Conservation (phyloP, 192 early-diverging fungal species). For the Chytriomyces sp. region DNA sequence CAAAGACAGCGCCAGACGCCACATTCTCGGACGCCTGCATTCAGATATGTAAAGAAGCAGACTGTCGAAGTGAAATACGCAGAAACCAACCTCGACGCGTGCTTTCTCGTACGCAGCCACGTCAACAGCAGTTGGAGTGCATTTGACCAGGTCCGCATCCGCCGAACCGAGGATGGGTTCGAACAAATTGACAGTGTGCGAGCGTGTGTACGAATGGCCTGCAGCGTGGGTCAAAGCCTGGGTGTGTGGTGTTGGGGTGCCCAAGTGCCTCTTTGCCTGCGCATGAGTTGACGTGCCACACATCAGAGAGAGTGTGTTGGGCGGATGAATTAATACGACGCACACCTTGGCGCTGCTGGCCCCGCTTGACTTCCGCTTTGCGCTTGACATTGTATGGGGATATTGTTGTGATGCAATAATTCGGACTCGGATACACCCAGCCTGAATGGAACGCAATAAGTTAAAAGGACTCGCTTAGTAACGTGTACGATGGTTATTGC, state of each 20-base stretch:
- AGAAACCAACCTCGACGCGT: slow-evolving; percentile 16
- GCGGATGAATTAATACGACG: background rate
- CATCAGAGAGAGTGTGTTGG: background rate
- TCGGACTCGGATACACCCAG: no score
- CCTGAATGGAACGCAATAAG: no score
- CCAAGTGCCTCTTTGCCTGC: background rate
- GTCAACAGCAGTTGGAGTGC: slow-evolving; percentile 26
- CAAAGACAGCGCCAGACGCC: background rate
- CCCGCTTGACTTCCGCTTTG: background rate
- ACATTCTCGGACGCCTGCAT: background rate
- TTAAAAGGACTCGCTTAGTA: no score
- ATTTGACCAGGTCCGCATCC: slow-evolving; percentile 35
- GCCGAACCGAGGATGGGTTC: slow-evolving; percentile 2
- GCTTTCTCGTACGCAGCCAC: slow-evolving; percentile 29
- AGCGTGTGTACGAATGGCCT: background rate
- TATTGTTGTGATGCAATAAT: no score
- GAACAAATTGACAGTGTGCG: background rate
- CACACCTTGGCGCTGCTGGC: background rate
- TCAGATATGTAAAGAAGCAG: background rate
- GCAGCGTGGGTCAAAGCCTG: background rate
- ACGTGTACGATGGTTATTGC: no score
- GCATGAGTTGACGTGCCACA: background rate
- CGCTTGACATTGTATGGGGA: background rate
- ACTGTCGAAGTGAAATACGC: background rate
- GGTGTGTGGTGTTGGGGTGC: background rate